Percentiles rank a stretch among this genome's conserved stretches.
Conservation (phyloP, 768 basidiomycete species). For the Suillus sp. region DNA sequence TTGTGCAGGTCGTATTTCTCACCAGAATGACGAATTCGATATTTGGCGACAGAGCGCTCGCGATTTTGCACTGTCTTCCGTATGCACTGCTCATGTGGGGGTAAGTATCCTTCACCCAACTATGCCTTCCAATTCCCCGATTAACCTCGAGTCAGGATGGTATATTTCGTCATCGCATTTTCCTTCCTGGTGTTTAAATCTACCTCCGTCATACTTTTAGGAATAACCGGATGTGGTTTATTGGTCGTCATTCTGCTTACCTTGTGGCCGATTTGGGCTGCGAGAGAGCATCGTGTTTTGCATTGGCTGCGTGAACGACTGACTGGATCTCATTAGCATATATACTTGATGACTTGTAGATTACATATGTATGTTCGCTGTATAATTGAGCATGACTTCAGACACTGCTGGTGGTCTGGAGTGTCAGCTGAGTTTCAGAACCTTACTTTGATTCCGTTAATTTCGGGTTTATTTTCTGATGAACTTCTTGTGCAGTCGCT, state of each 20-base stretch:
- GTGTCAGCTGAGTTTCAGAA: no score
- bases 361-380: not conserved
- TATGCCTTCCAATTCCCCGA: not conserved
- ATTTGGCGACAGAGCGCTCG: not conserved
- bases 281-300: not conserved
- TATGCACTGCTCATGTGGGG: conserved; percentile 5
- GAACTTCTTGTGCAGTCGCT: no score
- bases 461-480: no score
- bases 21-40: not conserved
- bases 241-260: not conserved
- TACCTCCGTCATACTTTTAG: not conserved
- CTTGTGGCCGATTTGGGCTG: not conserved
- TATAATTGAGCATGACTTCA: no score
- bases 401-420: no score
- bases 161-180: not conserved
- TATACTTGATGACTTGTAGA: not conserved
- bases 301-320: not conserved
- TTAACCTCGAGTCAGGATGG: not conserved
- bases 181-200: conserved; percentile 1
- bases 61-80: conserved; percentile 6
- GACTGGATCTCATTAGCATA: not conserved
- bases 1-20: not conserved
- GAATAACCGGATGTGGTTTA: not conserved
- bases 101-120: not conserved
- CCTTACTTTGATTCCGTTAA: no score